These are phyloP conservation scores for Sugiyamaella lignohabitans DNA, from an alignment of 805 yeast genomes.

Conservation along the genomic window DNA sequence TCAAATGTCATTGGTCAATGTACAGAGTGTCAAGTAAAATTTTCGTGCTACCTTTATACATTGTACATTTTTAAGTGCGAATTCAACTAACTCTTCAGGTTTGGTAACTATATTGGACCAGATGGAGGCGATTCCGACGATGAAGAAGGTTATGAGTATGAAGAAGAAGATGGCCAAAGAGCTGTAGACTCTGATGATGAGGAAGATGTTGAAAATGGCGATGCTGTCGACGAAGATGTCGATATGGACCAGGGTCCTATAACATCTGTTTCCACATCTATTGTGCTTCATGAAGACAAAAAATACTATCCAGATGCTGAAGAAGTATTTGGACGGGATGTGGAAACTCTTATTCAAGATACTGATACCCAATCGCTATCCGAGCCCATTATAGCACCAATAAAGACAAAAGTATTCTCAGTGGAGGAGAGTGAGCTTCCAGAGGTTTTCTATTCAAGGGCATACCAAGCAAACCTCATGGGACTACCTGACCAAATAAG, in stretches of 20 bases:
- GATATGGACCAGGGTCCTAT: slow-evolving; percentile 15
- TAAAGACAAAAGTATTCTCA: slow-evolving; percentile 36
- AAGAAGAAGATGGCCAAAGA: slow-evolving; percentile 8
- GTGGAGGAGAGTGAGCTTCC: slow-evolving; percentile 55
- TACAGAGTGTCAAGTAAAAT: too few species aligned
- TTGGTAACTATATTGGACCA: slow-evolving; percentile 33
- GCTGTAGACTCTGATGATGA: slow-evolving; percentile 4
- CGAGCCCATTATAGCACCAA: slow-evolving; percentile 63
- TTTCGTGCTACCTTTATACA: too few species aligned
- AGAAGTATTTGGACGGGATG: slow-evolving; percentile 53
- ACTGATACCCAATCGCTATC: slow-evolving; percentile 45
- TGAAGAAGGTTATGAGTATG: slow-evolving; percentile 14
- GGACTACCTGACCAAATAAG: slow-evolving; percentile 57
- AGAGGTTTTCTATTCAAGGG: slow-evolving; percentile 50
- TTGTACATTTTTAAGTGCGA: too few species aligned
- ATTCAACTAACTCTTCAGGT: too few species aligned
- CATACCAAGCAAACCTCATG: slow-evolving; percentile 49
- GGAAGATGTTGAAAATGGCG: slow-evolving; percentile 11
- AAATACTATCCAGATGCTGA: slow-evolving; percentile 37
- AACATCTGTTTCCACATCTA: slow-evolving; percentile 23
- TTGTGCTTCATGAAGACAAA: slow-evolving; percentile 43
- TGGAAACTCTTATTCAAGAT: slow-evolving; percentile 56
- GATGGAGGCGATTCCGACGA: slow-evolving; percentile 24
- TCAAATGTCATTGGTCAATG: slow-evolving; percentile 29
- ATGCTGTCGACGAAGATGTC: slow-evolving; percentile 1